A percentile compares a stretch with the other conserved stretches of the same genome.
These are phyloP conservation scores for Populus simonii DNA, from an alignment of 345 rosid genomes.

Conservation along the genomic window DNA sequence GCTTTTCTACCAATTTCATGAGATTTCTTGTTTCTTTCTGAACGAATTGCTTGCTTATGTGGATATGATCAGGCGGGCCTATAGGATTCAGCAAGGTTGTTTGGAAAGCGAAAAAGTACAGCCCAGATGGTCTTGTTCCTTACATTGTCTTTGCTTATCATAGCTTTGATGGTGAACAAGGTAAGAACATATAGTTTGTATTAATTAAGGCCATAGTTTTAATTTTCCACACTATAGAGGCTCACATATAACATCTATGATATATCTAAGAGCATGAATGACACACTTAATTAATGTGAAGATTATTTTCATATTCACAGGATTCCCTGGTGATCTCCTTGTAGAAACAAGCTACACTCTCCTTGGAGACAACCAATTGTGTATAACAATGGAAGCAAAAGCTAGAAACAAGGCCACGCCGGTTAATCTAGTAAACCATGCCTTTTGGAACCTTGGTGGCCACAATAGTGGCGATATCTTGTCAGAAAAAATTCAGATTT, in stretches of 20 bases:
- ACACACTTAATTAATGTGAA: too few relatives aligned
- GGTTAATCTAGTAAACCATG: slow-evolving; percentile 76
- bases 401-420: slow-evolving; percentile 74
- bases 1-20: background rate
- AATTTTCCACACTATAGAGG: too few relatives aligned
- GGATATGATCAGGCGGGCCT: slow-evolving; percentile 51
- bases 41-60: background rate
- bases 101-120: slow-evolving; percentile 56
- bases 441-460: slow-evolving; percentile 92
- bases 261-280: too few relatives aligned
- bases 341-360: slow-evolving; percentile 50
- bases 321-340: slow-evolving; percentile 71
- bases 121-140: slow-evolving; percentile 44
- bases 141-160: slow-evolving; percentile 54
- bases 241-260: too few relatives aligned
- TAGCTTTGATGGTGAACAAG: slow-evolving; percentile 84
- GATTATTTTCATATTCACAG: slow-evolving; percentile 24
- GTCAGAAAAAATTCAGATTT: slow-evolving; percentile 60
- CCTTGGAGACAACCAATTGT: slow-evolving; percentile 31
- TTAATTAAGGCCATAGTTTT: too few relatives aligned
- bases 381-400: slow-evolving; percentile 68
- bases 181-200: slow-evolving; percentile 18
- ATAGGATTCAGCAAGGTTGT: slow-evolving; percentile 71
- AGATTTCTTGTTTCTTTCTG: background rate
- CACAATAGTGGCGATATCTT: slow-evolving; percentile 68